Evolutionary conservation across 495 filamentous ascomycete species (phyloP), one percentile per base, ranked within the genome.

Genomic region (Cladorrhinum samala): DNA sequence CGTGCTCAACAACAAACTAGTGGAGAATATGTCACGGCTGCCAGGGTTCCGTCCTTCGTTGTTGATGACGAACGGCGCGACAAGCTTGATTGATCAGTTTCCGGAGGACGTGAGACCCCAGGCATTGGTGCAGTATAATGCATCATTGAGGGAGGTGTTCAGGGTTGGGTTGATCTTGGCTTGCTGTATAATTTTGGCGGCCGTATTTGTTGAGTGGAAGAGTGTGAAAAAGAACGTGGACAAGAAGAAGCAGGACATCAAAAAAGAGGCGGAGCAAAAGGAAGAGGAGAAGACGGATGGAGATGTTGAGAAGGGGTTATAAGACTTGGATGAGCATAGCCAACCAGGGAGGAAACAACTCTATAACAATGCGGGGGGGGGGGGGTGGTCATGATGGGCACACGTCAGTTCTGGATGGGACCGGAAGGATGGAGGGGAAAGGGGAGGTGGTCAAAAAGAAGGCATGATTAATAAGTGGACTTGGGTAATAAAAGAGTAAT

Each of bases 171-270:
- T 88, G 42, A 79, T 84, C 1, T 72, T 86, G 62, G 72, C 78
- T 11, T 75, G 72, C 2, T 39, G 88, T 14, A 74, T 76, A 0
- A 66, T 86, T 1, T 5, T 89, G 23, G 86, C 78, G 14, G 72
- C 79, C 0, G 64, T 78, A 11, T 72, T 75, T 3, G 71, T 93
- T 45, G 80, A 91, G 67, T 94, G 88, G 88, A 77, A 77, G 57
- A 85, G 77, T 38, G 84, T 95, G n/a, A 91, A 90, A 73, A 83
- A 84, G 16, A 5, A 16, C 48, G 43, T 45, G 39, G 5, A 4
- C 17, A 14, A 18, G 39, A 41, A 41, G 39, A 41, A 41, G 39
- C n/a, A n/a, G n/a, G n/a, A n/a, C n/a, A n/a, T n/a, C n/a, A n/a
- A n/a, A n/a, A 41, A 41, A 5, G n/a, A 41, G 39, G 5, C 39